These are phyloP conservation scores for Chlorociboria aeruginascens DNA, from an alignment of 495 filamentous ascomycete genomes.

Conservation along the genomic window DNA sequence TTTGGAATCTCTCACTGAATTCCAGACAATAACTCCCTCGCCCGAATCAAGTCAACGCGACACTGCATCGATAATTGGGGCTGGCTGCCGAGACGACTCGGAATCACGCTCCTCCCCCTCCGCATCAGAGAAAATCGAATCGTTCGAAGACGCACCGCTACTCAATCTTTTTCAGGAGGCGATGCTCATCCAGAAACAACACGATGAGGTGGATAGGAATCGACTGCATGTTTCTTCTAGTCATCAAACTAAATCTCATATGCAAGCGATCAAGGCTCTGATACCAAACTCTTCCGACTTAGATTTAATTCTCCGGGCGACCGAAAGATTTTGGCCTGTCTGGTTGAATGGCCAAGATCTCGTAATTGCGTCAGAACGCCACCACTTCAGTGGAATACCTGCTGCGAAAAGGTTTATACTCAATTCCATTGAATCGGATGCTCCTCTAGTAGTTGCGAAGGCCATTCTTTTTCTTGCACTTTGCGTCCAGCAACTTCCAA, in stretches of 20 bases:
- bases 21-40: not conserved
- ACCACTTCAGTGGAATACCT: not conserved
- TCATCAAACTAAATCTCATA: slow-evolving; percentile 14
- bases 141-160: slow-evolving; percentile 29
- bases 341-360: slow-evolving; percentile 25
- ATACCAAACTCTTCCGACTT: slow-evolving; percentile 25
- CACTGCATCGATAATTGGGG: not conserved
- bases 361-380: slow-evolving; percentile 3
- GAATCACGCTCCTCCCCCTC: not conserved
- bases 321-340: slow-evolving; percentile 20
- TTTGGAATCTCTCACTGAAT: slow-evolving; percentile 1
- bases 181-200: slow-evolving; percentile 18
- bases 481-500: slow-evolving; percentile 24
- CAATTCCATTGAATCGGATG: slow-evolving; percentile 9
- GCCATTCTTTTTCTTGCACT: slow-evolving; percentile 25
- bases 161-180: slow-evolving; percentile 32
- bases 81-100: not conserved
- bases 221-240: slow-evolving; percentile 21
- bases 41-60: not conserved
- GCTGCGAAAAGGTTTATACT: slow-evolving; percentile 6
- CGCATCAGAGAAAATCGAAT: not conserved
- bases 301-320: slow-evolving; percentile 20
- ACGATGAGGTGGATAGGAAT: slow-evolving; percentile 9
- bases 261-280: slow-evolving; percentile 19
- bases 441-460: slow-evolving; percentile 26